Conservation (phyloP, 176 grass and related monocot species). For the Aegilops umbellulata region DNA sequence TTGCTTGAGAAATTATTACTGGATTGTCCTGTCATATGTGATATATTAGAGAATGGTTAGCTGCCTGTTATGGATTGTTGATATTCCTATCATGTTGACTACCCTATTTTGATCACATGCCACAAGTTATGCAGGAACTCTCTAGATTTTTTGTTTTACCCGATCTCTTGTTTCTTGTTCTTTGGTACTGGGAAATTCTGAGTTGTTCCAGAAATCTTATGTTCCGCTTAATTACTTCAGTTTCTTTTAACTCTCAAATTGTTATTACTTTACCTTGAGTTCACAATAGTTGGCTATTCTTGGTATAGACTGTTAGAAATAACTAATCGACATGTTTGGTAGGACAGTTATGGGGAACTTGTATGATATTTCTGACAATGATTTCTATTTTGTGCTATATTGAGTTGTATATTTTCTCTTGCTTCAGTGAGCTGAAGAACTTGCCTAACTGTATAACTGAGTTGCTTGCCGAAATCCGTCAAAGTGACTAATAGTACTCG, state of each 20-base stretch:
- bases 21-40: too few species aligned
- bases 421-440: slow-evolving; percentile 83
- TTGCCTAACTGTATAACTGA: slow-evolving; percentile 59
- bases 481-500: slow-evolving; percentile 63
- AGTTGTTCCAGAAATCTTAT: not conserved
- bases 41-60: not conserved
- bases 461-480: slow-evolving; percentile 46
- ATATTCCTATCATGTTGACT: not conserved
- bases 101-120: not conserved
- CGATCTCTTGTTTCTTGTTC: not conserved
- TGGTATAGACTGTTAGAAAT: not conserved
- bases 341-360: not conserved
- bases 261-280: not conserved
- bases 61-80: not conserved
- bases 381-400: not conserved
- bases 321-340: not conserved
- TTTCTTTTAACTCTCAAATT: not conserved
- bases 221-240: not conserved
- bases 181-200: not conserved
- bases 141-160: not conserved
- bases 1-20: too few species aligned
- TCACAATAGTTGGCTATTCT: not conserved
- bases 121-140: not conserved
- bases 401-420: slow-evolving; percentile 14
- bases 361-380: not conserved